Base-by-base conservation (phyloP, 805 yeast genomes). In the Candida nanaspora region DNA sequence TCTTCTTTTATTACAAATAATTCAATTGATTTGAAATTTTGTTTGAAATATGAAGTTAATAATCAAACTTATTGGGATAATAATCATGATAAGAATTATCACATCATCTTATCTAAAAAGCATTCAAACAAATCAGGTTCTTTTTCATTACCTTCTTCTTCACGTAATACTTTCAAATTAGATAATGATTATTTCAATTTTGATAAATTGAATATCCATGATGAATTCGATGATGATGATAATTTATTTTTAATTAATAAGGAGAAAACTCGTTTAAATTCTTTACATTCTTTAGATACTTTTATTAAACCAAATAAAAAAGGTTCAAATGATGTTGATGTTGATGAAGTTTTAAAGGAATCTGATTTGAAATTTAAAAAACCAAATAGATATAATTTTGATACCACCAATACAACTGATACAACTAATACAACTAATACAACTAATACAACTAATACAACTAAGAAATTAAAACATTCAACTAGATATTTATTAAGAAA, bases 31-130 rank as follows among this genome's bases (percentile, higher is more conserved):
- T 46, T 70, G 38, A 62, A 62, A 34, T 61, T 69, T 40, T 69
- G 74, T 45, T 55, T 68, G 41, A 61, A 59, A 41, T 69, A 62
- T 46, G 59, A 62, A 39, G 60, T 63, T 16, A 47, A 48, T 40
- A 62, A 61, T 13, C 22, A 36, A 4, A 49, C 46, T 7, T 67
- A 43, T 44, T 69, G 71, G 68, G 74, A 69, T 48, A 69, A 62
- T 51, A 69, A 69, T 46, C 45, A 56, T 26, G 46, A 48, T 13
- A 51, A 54, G 25, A 66, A 69, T 45, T 69, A 62, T 44, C 59
- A 57, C 40, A 56, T 78, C 18, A 41, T 49, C 13, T 53, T 70
- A 41, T 56, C 53, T 33, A 59, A 61, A 35, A 43, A 37, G 20
- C 41, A 42, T 19, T 19, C 36, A 16, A 18, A 10, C n/a, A 14